Percentiles rank a stretch among this genome's conserved stretches.
These are phyloP conservation scores for Musa schizocarpa DNA, from an alignment of 176 grass and related monocot species.

Conservation along the genomic window DNA sequence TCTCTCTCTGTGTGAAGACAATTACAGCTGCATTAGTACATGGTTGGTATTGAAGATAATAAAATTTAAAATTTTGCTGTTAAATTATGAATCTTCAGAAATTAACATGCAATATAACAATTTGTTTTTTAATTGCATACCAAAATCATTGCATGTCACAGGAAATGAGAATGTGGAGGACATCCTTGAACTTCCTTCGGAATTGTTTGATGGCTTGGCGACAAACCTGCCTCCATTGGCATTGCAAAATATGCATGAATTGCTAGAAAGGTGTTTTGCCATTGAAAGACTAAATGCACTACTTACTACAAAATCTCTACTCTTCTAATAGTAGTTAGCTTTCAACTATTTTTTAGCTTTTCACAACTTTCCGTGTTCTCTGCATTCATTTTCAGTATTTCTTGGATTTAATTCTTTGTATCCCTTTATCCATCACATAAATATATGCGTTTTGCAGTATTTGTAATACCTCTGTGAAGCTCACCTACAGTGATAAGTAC, in stretches of 20 bases:
- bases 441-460: background rate
- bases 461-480: background rate
- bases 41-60: conserved; percentile 11
- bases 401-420: background rate
- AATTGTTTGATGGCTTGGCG: conserved; percentile 23
- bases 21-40: conserved; percentile 12
- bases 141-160: conserved; percentile 13
- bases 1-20: conserved; percentile 24
- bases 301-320: background rate
- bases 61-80: background rate
- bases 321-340: background rate
- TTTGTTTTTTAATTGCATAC: background rate
- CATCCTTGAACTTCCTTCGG: conserved; percentile 30
- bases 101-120: background rate
- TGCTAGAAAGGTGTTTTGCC: conserved; percentile 20
- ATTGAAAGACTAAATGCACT: background rate
- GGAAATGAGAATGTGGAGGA: conserved; percentile 25
- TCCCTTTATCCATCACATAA: no score
- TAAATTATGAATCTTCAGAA: background rate
- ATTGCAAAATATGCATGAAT: conserved; percentile 42
- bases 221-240: conserved; percentile 30
- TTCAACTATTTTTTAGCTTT: background rate
- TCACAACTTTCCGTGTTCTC: background rate
- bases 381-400: background rate
- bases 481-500: background rate